Evolutionary conservation across 148 eudicot genomes (phyloP).

Genomic region (Chenopodium suecicum): DNA sequence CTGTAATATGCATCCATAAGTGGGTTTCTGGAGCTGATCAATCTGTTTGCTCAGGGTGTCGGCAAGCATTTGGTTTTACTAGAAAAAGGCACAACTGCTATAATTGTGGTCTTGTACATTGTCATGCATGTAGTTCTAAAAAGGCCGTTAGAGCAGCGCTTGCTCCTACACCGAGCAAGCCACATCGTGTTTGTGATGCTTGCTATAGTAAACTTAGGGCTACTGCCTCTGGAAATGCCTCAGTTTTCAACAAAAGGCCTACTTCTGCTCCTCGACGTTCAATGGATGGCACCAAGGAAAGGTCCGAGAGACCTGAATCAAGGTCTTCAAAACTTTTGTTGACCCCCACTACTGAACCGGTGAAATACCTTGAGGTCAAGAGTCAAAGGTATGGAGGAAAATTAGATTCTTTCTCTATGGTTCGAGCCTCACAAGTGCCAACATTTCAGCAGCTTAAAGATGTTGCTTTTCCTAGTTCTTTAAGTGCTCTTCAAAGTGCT

Average conservation of each 20-base stretch:
- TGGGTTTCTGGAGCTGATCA: conserved; percentile 84
- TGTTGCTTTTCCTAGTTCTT: conserved; percentile 71
- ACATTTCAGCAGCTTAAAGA: conserved; percentile 57
- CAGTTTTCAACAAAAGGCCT: conserved; percentile 32
- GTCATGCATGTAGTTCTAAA: conserved; percentile 69
- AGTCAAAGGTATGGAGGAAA: conserved; percentile 40
- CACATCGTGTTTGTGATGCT: conserved; percentile 80
- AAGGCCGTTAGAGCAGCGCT: conserved; percentile 72
- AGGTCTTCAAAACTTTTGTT: conserved; percentile 53
- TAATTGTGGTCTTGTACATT: conserved; percentile 70
- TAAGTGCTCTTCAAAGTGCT: conserved; percentile 62
- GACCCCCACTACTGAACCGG: conserved; percentile 51
- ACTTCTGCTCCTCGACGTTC: conserved; percentile 47
- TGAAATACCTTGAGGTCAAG: conserved; percentile 72
- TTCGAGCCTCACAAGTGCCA: conserved; percentile 79
- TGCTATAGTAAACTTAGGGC: conserved; percentile 64
- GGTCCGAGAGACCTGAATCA: conserved; percentile 36
- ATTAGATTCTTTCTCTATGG: conserved; percentile 50
- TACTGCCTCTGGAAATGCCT: conserved; percentile 32
- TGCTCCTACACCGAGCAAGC: conserved; percentile 80
- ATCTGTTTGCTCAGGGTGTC: conserved; percentile 68
- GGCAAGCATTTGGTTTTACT: conserved; percentile 78
- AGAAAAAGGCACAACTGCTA: conserved; percentile 72
- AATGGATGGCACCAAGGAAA: conserved; percentile 38
- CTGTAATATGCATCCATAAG: conserved; percentile 70